Percentiles rank a stretch among this genome's conserved stretches.
Conservation (phyloP, 2,329 filamentous ascomycete species). For the Xylaria sp. region DNA sequence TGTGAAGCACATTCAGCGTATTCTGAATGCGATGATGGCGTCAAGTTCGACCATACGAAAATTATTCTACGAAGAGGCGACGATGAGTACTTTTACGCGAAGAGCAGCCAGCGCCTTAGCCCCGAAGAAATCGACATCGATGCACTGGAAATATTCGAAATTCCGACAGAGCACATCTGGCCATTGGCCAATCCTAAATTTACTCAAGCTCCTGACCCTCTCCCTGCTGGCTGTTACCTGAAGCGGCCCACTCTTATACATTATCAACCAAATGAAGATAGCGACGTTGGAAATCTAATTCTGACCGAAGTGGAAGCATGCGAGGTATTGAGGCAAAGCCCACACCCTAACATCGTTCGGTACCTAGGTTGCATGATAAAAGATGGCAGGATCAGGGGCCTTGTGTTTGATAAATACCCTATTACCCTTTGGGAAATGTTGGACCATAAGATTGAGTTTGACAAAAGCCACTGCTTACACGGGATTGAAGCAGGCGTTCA, state of each 20-base stretch:
- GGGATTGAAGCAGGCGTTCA: slow-evolving; percentile 13
- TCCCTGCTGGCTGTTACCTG: slow-evolving; percentile 2
- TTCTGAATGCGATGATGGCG: too few relatives aligned
- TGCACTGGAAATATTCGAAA: background rate
- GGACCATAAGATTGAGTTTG: background rate
- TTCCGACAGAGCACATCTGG: slow-evolving; percentile 1
- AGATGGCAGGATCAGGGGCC: slow-evolving; percentile 8
- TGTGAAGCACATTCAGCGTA: too few relatives aligned
- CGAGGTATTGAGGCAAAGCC: slow-evolving; percentile 15
- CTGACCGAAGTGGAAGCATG: slow-evolving; percentile 13
- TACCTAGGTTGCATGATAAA: slow-evolving; percentile 20
- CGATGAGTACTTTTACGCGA: background rate
- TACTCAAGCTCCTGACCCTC: slow-evolving; percentile 1
- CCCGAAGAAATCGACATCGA: background rate
- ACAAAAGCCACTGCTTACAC: background rate
- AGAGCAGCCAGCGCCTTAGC: background rate
- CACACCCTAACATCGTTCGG: slow-evolving; percentile 22
- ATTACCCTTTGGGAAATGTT: slow-evolving; percentile 8
- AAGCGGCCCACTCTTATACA: background rate
- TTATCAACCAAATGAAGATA: background rate
- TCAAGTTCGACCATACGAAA: background rate
- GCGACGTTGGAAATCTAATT: background rate
- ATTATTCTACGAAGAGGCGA: background rate
- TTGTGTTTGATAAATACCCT: slow-evolving; percentile 17
- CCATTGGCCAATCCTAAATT: background rate